Evolutionary conservation across 163 green algal genomes (phyloP).

Genomic region (Scenedesmus sp.): DNA sequence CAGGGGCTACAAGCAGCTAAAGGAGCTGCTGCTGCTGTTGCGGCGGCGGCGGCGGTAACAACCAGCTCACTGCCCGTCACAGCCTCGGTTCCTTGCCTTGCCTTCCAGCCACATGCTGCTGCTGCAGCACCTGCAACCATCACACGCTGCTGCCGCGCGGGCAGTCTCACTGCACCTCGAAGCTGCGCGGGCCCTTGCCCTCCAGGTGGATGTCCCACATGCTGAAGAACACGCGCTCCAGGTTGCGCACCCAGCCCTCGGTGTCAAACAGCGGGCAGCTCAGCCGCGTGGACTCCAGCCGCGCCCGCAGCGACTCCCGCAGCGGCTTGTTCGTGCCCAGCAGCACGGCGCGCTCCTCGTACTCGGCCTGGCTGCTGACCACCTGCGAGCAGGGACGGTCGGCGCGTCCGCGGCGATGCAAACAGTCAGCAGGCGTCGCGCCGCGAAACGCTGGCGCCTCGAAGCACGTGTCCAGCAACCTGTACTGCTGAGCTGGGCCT

Average conservation of each 20-base stretch:
- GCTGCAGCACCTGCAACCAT: no score
- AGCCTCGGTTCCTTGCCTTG: no score
- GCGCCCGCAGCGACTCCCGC: constrained; percentile 65
- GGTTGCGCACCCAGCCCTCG: constrained; percentile 74
- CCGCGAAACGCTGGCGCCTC: neutral
- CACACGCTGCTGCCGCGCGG: neutral
- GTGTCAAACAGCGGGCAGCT: constrained; percentile 92
- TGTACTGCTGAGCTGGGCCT: no score
- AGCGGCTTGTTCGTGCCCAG: constrained; percentile 74
- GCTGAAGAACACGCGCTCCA: constrained; percentile 77
- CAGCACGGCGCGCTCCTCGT: constrained; percentile 74
- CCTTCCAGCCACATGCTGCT: no score
- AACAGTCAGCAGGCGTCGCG: neutral
- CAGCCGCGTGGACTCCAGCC: constrained; percentile 67
- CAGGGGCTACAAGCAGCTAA: no score
- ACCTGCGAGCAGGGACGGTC: neutral
- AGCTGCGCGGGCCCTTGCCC: constrained; percentile 70
- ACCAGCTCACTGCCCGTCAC: no score
- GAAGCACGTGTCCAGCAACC: neutral
- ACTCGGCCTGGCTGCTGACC: constrained; percentile 51
- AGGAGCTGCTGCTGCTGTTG: neutral
- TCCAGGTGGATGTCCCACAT: constrained; percentile 89
- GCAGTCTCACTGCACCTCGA: constrained; percentile 50
- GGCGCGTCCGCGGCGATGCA: neutral
- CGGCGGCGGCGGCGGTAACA: no score